phyloP scores from a whole-genome alignment of 2,329 filamentous ascomycete species.

The Fusarium incarnatum region DNA sequence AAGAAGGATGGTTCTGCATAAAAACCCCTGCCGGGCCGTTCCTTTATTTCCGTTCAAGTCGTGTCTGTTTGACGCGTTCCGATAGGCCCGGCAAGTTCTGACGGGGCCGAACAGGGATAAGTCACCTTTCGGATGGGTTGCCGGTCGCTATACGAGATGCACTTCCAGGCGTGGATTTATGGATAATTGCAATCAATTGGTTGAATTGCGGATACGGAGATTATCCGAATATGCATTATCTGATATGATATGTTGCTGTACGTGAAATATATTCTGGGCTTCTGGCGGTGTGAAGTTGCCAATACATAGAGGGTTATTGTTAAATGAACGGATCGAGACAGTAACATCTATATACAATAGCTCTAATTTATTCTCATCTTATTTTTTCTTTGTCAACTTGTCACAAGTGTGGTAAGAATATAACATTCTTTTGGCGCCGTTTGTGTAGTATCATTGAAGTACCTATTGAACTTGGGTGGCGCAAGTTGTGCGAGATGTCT shows the following conservation, averaged over 20 bases:
- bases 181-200: no score
- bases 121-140: background rate
- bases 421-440: no score
- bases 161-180: background rate
- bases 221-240: background rate
- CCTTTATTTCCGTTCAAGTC: background rate
- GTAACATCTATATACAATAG: no score
- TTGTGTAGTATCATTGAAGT: no score
- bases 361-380: no score
- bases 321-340: no score
- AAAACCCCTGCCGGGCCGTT: background rate
- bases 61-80: background rate
- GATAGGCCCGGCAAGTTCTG: background rate
- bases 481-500: no score
- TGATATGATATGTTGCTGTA: background rate
- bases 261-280: background rate
- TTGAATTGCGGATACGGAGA: background rate
- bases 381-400: no score
- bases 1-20: background rate
- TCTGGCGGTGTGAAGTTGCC: background rate
- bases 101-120: background rate
- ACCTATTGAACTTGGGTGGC: no score
- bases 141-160: slow-evolving; percentile 5
- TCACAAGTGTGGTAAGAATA: no score
- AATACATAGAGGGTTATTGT: no score